phyloP scores from a whole-genome alignment of 192 early-diverging fungal species.

The Hyaloraphidium curvatum region DNA sequence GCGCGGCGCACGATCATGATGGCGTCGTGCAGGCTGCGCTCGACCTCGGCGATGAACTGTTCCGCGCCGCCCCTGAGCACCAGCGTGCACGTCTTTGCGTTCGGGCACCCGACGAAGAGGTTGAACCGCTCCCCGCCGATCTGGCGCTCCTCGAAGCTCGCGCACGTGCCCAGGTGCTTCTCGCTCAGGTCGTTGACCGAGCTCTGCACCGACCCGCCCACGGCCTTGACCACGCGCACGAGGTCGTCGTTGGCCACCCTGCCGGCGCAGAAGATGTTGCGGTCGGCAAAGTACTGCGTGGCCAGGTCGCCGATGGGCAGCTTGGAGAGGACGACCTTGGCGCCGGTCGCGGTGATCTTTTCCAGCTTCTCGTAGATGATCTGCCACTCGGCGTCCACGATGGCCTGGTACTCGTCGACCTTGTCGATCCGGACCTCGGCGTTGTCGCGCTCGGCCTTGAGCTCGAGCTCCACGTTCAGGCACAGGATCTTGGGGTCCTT shows the following conservation, averaged over 20 bases:
- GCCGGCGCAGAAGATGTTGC: slow-evolving; percentile 97
- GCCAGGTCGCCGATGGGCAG: slow-evolving; percentile 97
- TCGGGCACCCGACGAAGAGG: slow-evolving; percentile 81
- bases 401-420: slow-evolving; percentile 91
- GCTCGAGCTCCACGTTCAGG: slow-evolving; percentile 93
- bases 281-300: slow-evolving; percentile 99
- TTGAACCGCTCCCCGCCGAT: slow-evolving; percentile 95
- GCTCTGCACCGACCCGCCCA: slow-evolving; percentile 82
- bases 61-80: slow-evolving; percentile 93
- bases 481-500: slow-evolving; percentile 74
- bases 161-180: slow-evolving; percentile 75
- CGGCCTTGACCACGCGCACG: slow-evolving; percentile 81
- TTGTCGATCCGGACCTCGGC: slow-evolving; percentile 94
- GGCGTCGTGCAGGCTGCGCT: slow-evolving; percentile 91
- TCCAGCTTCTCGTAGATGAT: slow-evolving; percentile 98
- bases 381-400: slow-evolving; percentile 98
- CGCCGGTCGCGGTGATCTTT: slow-evolving; percentile 81
- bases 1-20: slow-evolving; percentile 98
- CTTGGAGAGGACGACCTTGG: slow-evolving; percentile 92
- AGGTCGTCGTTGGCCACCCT: slow-evolving; percentile 86
- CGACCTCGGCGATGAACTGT: slow-evolving; percentile 98
- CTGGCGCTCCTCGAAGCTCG: slow-evolving; percentile 84
- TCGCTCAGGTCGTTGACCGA: slow-evolving; percentile 67
- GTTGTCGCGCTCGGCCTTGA: slow-evolving; percentile 98
- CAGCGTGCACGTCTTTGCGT: slow-evolving; percentile 88